Evolutionary conservation across 192 early-diverging fungal genomes (phyloP), one percentile per base, ranked within the genome.

Genomic region (Entophlyctis luteolus): DNA sequence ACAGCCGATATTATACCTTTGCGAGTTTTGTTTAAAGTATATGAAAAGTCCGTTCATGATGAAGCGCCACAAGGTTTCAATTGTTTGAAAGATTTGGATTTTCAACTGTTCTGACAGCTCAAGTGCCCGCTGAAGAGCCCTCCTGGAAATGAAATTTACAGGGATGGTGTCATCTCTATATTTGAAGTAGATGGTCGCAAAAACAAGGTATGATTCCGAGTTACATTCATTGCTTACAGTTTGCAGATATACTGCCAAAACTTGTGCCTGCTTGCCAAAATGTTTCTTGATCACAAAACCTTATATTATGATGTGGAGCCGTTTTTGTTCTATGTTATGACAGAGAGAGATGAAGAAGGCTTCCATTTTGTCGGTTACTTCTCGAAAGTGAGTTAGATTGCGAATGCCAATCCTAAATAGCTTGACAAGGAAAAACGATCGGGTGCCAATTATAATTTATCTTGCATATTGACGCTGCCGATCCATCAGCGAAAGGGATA

Each of bases 141-240:
- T 33, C 96, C 96, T 14, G 97, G 97, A 2, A 99, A 99, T 78
- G 97, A 99, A 73, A 99, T 99, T 27, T 99, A 99, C 80, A 85
- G 95, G 32, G 71, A 84, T 50, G 89, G 91, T 56, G 86, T 90
- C 8, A 76, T 99, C 16, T 93, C 92, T 14, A 98, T 99, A 69
- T 99, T 94, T 66, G 97, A 99, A 72, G 94, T 99, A 63, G 97
- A 99, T 76, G 97, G 97, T 0, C 73, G 91, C 50, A 91, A 93
- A 65, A 93, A 98, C 69, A 89, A 91, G 81, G 89, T 88, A 71
- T 28, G 34, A 23, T 27, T 10, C 22, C 36, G 54, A 38, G 31
- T 14, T 22, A 33, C 18, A 29, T 29, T 5, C 28, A 22, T 52
- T 37, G 32, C n/a, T 29, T 14, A 29, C 20, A 3, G 18, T 31